A percentile compares a stretch with the other conserved stretches of the same genome.
Evolutionary conservation across 208 protist species (phyloP).

Genomic region (Acanthamoeba royreba): DNA sequence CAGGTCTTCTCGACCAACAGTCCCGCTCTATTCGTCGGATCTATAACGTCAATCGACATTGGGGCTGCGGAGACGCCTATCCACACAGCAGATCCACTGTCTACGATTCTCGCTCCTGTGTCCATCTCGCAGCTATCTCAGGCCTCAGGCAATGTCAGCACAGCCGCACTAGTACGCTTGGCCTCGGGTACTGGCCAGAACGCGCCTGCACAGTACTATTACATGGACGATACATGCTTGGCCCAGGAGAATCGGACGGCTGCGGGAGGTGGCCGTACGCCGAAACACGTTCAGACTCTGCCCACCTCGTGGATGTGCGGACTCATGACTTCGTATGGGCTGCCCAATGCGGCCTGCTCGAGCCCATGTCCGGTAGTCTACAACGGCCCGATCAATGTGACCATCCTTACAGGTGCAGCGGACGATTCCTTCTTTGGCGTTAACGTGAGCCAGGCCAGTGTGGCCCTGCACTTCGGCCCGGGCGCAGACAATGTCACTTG

Average conservation of each 20-base stretch:
- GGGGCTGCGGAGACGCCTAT: background rate
- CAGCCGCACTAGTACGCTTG: background rate
- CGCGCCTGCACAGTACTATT: background rate
- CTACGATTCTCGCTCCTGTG: background rate
- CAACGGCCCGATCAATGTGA: background rate
- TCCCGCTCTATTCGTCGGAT: background rate
- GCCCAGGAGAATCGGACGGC: background rate
- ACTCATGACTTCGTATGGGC: background rate
- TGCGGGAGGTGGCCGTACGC: background rate
- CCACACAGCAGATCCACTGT: background rate
- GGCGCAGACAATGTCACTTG: conserved; percentile 15
- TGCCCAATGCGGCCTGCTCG: background rate
- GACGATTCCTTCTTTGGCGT: conserved; percentile 1
- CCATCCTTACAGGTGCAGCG: background rate
- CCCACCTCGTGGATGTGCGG: background rate
- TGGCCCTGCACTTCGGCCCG: background rate
- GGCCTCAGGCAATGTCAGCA: background rate
- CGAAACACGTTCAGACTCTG: background rate
- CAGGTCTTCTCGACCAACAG: background rate
- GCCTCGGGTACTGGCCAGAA: background rate
- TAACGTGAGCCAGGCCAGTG: background rate
- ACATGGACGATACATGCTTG: background rate
- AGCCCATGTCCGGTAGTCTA: conserved; percentile 7
- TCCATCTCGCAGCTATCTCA: background rate
- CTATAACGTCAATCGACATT: background rate